Evolutionary conservation across 78 protist species (phyloP).

Genomic region (Isochrysis galbana): DNA sequence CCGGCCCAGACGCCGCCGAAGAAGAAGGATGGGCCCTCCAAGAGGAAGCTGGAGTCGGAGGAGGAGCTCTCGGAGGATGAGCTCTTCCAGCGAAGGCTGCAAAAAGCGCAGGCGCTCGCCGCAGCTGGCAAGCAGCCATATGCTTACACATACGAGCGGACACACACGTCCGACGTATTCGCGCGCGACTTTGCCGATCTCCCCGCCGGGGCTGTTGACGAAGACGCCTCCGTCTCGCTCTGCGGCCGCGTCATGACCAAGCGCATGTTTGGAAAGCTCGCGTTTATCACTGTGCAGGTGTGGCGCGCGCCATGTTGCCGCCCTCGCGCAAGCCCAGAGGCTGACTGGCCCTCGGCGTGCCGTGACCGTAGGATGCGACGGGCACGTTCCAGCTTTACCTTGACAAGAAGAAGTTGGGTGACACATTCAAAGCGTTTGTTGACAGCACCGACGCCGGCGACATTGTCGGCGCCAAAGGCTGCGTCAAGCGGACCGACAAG

Average conservation of each 20-base stretch:
- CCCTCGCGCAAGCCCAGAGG: no score
- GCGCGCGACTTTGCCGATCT: not conserved
- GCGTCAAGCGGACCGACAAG: constrained; percentile 51
- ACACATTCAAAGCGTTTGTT: not conserved
- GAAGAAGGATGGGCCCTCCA: not conserved
- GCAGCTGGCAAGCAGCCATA: not conserved
- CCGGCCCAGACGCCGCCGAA: not conserved
- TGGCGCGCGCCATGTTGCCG: no score
- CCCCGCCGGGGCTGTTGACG: not conserved
- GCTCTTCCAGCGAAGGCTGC: not conserved
- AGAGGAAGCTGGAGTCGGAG: not conserved
- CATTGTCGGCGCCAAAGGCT: constrained; percentile 59
- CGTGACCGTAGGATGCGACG: not conserved
- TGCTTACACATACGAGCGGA: not conserved
- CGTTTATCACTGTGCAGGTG: constrained; percentile 42
- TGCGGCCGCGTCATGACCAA: constrained; percentile 37
- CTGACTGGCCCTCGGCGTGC: no score
- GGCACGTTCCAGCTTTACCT: constrained; percentile 38
- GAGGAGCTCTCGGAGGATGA: not conserved
- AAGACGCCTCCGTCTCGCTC: not conserved
- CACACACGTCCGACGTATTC: not conserved
- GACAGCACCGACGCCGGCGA: constrained; percentile 30
- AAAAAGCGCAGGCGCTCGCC: not conserved
- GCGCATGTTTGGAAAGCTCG: constrained; percentile 50
- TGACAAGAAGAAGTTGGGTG: constrained; percentile 18